These are phyloP conservation scores for Tuber calosporum DNA, from an alignment of 495 filamentous ascomycete genomes.

Conservation along the genomic window DNA sequence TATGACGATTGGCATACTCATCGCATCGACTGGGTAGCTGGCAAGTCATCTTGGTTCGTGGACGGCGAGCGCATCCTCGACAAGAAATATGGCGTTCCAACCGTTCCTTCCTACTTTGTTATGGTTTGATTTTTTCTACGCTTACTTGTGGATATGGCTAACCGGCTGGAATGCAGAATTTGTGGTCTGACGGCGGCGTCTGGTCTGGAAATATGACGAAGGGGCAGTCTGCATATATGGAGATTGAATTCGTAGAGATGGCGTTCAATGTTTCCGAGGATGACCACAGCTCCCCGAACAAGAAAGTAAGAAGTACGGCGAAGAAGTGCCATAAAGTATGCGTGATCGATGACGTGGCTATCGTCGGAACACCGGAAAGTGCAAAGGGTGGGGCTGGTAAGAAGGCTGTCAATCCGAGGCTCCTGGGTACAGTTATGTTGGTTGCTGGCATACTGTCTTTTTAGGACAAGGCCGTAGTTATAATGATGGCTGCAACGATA, in stretches of 20 bases:
- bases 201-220: constrained; percentile 68
- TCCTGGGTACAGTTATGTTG: neutral
- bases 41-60: constrained; percentile 60
- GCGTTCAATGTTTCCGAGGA: constrained; percentile 52
- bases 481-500: too few species aligned
- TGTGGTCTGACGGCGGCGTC: constrained; percentile 67
- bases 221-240: constrained; percentile 54
- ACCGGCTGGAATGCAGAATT: constrained; percentile 45
- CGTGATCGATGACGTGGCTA: constrained; percentile 23
- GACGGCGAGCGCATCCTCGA: constrained; percentile 52
- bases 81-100: constrained; percentile 58
- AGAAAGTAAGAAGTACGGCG: constrained; percentile 8
- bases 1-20: constrained; percentile 57
- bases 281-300: neutral
- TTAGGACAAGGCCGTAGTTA: neutral
- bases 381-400: neutral
- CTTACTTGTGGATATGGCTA: neutral
- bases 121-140: constrained; percentile 39
- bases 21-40: constrained; percentile 63
- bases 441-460: neutral
- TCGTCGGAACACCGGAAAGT: constrained; percentile 17
- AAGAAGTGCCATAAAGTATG: constrained; percentile 22
- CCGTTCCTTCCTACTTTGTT: constrained; percentile 54
- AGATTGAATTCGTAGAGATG: constrained; percentile 68
- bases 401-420: neutral